Base-by-base conservation (phyloP, 139 green algal genomes). In the Chlamydomonas sp. region DNA sequence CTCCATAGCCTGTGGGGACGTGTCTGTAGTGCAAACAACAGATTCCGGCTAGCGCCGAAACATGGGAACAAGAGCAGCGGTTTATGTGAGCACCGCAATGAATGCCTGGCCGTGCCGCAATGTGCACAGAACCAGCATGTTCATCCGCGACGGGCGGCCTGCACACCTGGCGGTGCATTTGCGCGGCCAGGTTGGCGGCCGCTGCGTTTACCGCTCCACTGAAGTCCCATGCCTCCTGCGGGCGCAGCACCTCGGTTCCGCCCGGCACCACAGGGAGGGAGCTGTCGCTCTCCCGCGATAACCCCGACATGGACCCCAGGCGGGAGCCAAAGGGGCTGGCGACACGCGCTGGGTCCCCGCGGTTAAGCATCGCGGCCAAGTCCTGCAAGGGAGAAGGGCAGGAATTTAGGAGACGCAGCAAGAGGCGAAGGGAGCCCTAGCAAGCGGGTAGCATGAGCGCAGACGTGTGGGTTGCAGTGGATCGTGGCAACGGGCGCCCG, bases 171-270 rank as follows among this genome's bases (percentile, higher is more conserved):
- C 62, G 73, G 6, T 73, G 83, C 83, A 87, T 74, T 1, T 74
- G 72, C 2, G 68, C 31, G 2, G 83, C 83, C 4, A 87, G 61
- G 49, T 87, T 87, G 83, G 62, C 83, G 17, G 69, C 64, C 15
- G 69, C 16, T 5, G 14, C 12, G 62, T 2, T 69, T 4, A 63
- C 76, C 59, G 80, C 83, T 5, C 60, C 10, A 10, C 64, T 49
- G 73, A 87, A 87, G n/a, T 75, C 72, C 83, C 83, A 87, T 1
- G 73, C 73, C 83, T 80, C 75, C 31, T 87, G 73, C 31, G 83
- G 83, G 73, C 10, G 14, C 72, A 87, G 74, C 17, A 69, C 73
- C 75, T 87, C 83, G 16, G 83, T 87, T 4, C 83, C 73, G 3
- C 20, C 81, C 4, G 60, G 72, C 61, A 49, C 59, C 3, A 31